Percentiles rank a stretch among this genome's conserved stretches.
Evolutionary conservation across 2,329 filamentous ascomycete species (phyloP).

Genomic region (Penicillium sp.): DNA sequence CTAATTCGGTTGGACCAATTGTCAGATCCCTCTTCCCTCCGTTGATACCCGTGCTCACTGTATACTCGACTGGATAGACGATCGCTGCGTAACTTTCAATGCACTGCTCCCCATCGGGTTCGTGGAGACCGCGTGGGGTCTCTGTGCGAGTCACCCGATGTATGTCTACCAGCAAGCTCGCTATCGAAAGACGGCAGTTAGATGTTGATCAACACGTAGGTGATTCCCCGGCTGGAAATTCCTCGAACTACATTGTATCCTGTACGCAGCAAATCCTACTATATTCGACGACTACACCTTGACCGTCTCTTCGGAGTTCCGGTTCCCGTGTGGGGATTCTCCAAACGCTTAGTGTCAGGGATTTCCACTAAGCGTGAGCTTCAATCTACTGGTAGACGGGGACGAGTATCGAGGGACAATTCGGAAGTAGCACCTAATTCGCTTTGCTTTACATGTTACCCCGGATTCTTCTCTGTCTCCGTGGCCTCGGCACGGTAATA

Average conservation of each 20-base stretch:
- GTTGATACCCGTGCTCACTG: conserved; percentile 11
- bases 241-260: too few species aligned
- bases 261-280: too few species aligned
- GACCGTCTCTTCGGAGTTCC: conserved; percentile 2
- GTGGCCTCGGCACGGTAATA: conserved; percentile 1
- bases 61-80: background rate
- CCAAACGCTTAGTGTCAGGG: conserved; percentile 1
- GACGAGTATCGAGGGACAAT: background rate
- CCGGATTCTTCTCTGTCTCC: conserved; percentile 5
- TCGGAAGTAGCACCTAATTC: background rate
- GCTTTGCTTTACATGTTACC: conserved; percentile 1
- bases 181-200: conserved; percentile 2
- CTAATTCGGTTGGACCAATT: conserved; percentile 4
- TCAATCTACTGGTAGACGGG: background rate
- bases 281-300: background rate
- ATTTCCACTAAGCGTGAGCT: conserved; percentile 3
- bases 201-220: background rate
- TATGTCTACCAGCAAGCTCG: background rate
- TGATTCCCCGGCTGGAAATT: background rate
- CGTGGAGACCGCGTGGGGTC: conserved; percentile 17
- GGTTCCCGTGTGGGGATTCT: background rate
- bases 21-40: background rate
- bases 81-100: conserved; percentile 16
- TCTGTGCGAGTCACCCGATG: conserved; percentile 12
- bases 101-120: conserved; percentile 21